These are phyloP conservation scores for Coelastrella sp. DNA, from an alignment of 139 green algal genomes.

Conservation along the genomic window DNA sequence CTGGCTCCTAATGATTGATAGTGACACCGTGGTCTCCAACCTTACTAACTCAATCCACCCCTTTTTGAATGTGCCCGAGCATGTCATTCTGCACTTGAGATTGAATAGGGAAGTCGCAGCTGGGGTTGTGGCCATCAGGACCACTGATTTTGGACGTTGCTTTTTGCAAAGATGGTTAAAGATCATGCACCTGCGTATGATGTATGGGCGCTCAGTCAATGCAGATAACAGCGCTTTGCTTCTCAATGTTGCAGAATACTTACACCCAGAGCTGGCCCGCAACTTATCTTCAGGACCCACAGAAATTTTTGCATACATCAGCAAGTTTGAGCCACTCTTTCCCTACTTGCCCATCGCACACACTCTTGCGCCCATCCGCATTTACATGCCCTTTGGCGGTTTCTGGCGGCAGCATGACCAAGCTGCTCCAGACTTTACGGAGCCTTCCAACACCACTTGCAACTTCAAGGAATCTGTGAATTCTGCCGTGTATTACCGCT, in stretches of 20 bases:
- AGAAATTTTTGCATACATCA: background rate
- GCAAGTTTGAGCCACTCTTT: background rate
- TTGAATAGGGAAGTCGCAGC: background rate
- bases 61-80: background rate
- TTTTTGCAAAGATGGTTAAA: background rate
- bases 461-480: background rate
- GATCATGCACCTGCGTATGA: background rate
- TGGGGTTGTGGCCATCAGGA: background rate
- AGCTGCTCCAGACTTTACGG: background rate
- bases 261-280: background rate
- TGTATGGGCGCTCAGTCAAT: background rate
- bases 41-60: background rate
- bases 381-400: background rate
- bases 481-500: background rate
- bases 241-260: background rate
- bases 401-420: background rate
- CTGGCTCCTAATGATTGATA: background rate
- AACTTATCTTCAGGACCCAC: background rate
- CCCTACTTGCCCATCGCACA: background rate
- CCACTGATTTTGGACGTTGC: background rate
- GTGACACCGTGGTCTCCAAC: background rate
- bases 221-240: background rate
- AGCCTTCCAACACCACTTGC: background rate
- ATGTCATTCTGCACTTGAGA: background rate
- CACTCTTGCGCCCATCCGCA: background rate